Base-by-base conservation (phyloP, 2,329 filamentous ascomycete species). In the Herpotrichia juniperi region DNA sequence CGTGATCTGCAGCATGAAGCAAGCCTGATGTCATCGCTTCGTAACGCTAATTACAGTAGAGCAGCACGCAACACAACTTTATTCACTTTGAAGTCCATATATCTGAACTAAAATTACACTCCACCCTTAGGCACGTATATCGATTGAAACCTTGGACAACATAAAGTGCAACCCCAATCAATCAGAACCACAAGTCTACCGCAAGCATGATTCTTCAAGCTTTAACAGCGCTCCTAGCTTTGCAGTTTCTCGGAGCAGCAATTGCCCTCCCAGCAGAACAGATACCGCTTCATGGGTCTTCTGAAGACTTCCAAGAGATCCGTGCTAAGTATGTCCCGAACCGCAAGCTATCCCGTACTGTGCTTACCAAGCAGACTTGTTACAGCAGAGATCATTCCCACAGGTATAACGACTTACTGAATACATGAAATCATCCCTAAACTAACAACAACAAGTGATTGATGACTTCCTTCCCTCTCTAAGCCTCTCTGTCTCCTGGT, bases 391-490 rank as follows among this genome's bases (percentile, higher is more conserved):
- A 75, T 76, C 28, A 75, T 75, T 35, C 72, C 73, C 11, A 74
- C 72, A 50, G 72, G 71, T 71, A 62, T 14, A 26, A 21, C 14
- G 16, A 6, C 19, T 37, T 7, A 28, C 26, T 28, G 26, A 28
- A 7, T 28, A 12, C 26, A 8, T 12, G 16, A 19, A 17, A 37
- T n/a, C n/a, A n/a, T 4, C n/a, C 11, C 35, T 16, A 28, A 35
- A 40, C 58, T 61, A 31, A 62, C 40, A 31, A 12, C 10, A 22
- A 30, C 19, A 63, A 83, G 83, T 87, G 17, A 78, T 87, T 51
- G 79, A 86, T 57, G 79, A 83, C 54, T 87, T 88, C 68, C 67
- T 76, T 3, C 84, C 85, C 5, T 75, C 75, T 6, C 73, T 85
- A 47, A 76, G 78, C 32, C 63, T 87, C 34, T 72, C 76, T 39